Evolutionary conservation across 2,329 filamentous ascomycete species (phyloP), one percentile per base, ranked within the genome.

Genomic region (Macrophomina tecta): DNA sequence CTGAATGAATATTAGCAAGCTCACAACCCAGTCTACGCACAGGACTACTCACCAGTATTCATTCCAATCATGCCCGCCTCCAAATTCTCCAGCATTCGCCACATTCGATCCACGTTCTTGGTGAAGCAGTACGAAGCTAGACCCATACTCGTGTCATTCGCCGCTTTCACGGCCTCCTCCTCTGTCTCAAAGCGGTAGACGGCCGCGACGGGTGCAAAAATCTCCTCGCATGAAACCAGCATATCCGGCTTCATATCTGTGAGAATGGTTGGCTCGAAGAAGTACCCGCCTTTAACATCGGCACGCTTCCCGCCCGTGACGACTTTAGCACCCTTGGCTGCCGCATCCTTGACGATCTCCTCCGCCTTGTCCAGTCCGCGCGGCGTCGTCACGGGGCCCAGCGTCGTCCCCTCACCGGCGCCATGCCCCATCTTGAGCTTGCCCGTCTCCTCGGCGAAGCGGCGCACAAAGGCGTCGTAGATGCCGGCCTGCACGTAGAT

Each of bases 291-390:
- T 9, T 66, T 61, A 51, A 74, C 74, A 2, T 84, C 82, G 1
- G 81, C 73, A 62, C 79, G 81, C 65, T 83, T 80, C 3, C 87
- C 89, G 12, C 90, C 90, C 23, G 89, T 79, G 1, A 91, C 78
- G n/a, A 91, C 77, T 52, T 84, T 85, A 1, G 86, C 91, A 2
- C 90, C 90, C 46, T 86, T 83, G 65, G 83, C 83, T 64, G 83
- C 82, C 3, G 90, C 90, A 74, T 92, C 88, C 53, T 85, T 82
- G 38, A 91, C 86, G 69, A 91, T 88, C 49, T 79, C 78, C 9
- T 82, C 76, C 5, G 85, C 85, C 76, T 89, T 90, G 51, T 86
- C 83, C 4, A 88, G 75, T 56, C 82, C 82, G 38, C 84, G 81
- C 5, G 83, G 79, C 9, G 84, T 88, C 1, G 86, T 90, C 3